Conservation (phyloP, 2,329 filamentous ascomycete species). For the Apiospora malaysiana region DNA sequence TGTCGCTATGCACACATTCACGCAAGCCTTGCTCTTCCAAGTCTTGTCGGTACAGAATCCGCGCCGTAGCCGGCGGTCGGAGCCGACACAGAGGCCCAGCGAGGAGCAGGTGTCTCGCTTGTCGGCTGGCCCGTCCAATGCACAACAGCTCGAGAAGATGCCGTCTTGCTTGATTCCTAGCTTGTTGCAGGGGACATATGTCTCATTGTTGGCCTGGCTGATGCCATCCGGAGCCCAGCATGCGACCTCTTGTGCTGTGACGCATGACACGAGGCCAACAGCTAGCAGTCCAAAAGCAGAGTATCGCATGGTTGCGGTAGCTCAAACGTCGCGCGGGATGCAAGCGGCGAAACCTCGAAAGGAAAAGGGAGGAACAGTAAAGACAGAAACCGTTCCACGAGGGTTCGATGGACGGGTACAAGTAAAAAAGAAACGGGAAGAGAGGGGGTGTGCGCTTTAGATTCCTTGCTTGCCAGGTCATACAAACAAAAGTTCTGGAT, state of each 20-base stretch:
- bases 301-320: constrained; percentile 6
- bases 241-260: constrained; percentile 21
- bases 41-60: constrained; percentile 40
- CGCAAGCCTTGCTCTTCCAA: constrained; percentile 39
- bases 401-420: background rate
- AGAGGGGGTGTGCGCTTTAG: background rate
- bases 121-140: constrained; percentile 32
- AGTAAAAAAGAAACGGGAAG: constrained; percentile 4
- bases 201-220: constrained; percentile 34
- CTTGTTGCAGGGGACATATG: constrained; percentile 41
- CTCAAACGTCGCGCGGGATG: background rate
- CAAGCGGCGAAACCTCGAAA: background rate
- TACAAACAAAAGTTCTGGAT: constrained; percentile 2
- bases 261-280: background rate
- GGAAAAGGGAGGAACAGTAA: background rate
- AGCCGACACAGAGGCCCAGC: constrained; percentile 37
- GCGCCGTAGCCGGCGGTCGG: constrained; percentile 32
- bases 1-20: constrained; percentile 36
- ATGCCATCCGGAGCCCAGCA: constrained; percentile 40
- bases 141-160: constrained; percentile 40
- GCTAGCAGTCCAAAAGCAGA: background rate
- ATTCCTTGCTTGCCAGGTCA: constrained; percentile 5
- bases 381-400: background rate
- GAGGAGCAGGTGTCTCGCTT: constrained; percentile 37
- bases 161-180: constrained; percentile 38